phyloP scores from a whole-genome alignment of 2,329 filamentous ascomycete genomes.

The Arthrobotrys conoides region DNA sequence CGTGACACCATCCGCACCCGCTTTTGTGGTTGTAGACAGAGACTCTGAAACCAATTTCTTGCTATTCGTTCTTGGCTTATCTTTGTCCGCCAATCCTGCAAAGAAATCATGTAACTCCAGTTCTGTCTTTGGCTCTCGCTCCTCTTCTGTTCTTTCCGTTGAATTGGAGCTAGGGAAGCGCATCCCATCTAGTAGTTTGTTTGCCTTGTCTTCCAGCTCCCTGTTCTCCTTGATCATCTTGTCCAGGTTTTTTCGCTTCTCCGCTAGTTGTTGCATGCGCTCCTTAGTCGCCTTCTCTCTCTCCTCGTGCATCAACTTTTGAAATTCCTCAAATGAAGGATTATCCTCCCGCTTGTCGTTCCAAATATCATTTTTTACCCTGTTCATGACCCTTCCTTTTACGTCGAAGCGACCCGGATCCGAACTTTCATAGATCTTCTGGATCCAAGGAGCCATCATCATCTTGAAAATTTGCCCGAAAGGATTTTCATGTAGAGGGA shows the following conservation, averaged over 20 bases:
- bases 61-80: not conserved
- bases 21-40: slow-evolving; percentile 30
- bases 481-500: slow-evolving; percentile 14
- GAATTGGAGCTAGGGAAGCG: not conserved
- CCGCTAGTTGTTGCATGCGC: slow-evolving; percentile 25
- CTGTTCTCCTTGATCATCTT: slow-evolving; percentile 24
- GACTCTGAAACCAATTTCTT: slow-evolving; percentile 36
- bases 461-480: slow-evolving; percentile 46
- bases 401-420: slow-evolving; percentile 30
- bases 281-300: slow-evolving; percentile 31
- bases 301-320: slow-evolving; percentile 45
- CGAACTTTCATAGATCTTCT: slow-evolving; percentile 47
- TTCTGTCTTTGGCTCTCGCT: slow-evolving; percentile 42
- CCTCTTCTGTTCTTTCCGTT: not conserved
- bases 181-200: not conserved
- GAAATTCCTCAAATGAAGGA: slow-evolving; percentile 38
- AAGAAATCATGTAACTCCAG: slow-evolving; percentile 50
- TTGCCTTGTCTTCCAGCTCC: not conserved
- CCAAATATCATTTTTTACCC: slow-evolving; percentile 48
- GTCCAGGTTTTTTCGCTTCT: slow-evolving; percentile 42
- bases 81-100: not conserved
- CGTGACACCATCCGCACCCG: slow-evolving; percentile 38
- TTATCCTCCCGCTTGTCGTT: slow-evolving; percentile 23
- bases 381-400: slow-evolving; percentile 22
- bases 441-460: slow-evolving; percentile 48